Evolutionary conservation across 2,329 filamentous ascomycete species (phyloP), one percentile per base, ranked within the genome.

Genomic region (Pestalotiopsis sp.): DNA sequence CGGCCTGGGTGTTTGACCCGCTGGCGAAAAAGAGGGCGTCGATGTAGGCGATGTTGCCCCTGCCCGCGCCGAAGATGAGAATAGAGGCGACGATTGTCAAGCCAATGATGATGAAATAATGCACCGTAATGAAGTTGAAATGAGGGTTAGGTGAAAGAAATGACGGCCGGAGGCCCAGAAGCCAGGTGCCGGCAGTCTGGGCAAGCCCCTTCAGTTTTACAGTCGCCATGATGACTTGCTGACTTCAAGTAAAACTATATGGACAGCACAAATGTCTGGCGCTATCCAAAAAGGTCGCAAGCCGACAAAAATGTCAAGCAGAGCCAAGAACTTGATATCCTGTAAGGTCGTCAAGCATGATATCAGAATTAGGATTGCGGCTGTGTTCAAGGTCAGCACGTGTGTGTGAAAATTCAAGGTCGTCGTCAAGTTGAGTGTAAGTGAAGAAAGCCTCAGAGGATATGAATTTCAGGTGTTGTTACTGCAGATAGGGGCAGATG

Each of bases 1-100:
- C 96, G 71, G 94, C 97, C 81, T 99, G 96, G 0, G 95, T 98
- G 71, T 94, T 92, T 68, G 93, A 86, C 65, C 96, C 95, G 67
- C 89, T 90, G n/a, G 92, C 89, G 74, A 98, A 94, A 84, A 97
- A 94, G 17, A 99, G 87, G 2, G 94, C 91, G 84, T 99, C 95
- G 74, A 96, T 93, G 76, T 97, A 99, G 2, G 80, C 71, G 69
- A 98, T 79, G 17, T 89, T 82, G 31, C 89, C 88, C 4, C 83
- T 84, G 59, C 82, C 84, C 20, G 83, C 77, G 20, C 87, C 88
- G 74, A 89, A 98, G 20, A 99, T 80, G 65, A 97, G 84, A 72
- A 98, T 83, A 0, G 95, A 97, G 17, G 90, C 90, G 61, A 95
- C 65, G 1, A 99, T 84, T 4, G 88, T 85, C 79, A 93, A 89